Evolutionary conservation across 805 yeast species (phyloP), one percentile per base, ranked within the genome.

Genomic region (Lipomyces orientalis): DNA sequence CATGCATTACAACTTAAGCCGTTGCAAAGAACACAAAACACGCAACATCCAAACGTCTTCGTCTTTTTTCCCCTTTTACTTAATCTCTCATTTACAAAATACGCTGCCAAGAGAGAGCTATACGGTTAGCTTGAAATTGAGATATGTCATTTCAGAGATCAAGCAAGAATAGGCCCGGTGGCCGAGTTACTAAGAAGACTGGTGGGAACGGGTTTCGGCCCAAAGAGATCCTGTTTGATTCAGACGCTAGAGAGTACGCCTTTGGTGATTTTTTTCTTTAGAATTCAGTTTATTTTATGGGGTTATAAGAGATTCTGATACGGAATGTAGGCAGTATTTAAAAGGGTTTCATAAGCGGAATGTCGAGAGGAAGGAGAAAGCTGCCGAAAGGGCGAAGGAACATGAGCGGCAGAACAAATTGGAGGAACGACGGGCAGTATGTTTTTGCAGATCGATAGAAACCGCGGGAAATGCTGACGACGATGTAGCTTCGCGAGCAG

Each of bases 291-390:
- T 54, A 3, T 19, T 49, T 35, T 14, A 10, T 8, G 12, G 8
- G 65, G 29, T 4, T 31, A 35, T 16, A 49, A 2, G 29, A 16
- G 55, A 52, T 52, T 8, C 62, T 58, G 56, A 51, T 35, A 33
- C 14, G 37, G 33, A 9, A 10, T 19, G 69, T 31, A 78, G 81
- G 37, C 97, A 94, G 68, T 94, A 88, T 77, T 81, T 94, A 72
- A 94, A 98, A 2, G 99, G 99, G 54, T 94, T 94, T 78, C 98
- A 95, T 79, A 94, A 94, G 80, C 86, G 99, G 75, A 94, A 94
- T 77, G 77, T 94, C 19, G 90, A 90, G 75, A 85, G 98, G 77
- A 90, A 90, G 79, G 93, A 92, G 80, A 88, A 89, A 71, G 98
- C 98, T 0, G 87, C 86, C 72, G 91, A 86, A 67, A 87, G 83